phyloP scores from a whole-genome alignment of 352 stramenopile species.

The Phytophthora constricta region DNA sequence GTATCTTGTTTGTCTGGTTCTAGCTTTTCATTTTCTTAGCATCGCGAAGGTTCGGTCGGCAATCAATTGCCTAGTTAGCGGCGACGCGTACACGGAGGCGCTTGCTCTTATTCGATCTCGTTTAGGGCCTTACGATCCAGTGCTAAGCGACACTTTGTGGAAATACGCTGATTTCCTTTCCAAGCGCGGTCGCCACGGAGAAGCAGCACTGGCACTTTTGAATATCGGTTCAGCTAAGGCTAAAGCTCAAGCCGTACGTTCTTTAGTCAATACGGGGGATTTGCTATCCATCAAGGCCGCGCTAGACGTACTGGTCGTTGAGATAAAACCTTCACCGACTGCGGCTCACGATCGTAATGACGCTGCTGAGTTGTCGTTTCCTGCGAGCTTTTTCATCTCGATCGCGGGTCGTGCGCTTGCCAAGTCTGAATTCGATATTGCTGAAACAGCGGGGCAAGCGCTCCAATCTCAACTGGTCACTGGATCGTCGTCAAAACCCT shows the following conservation, averaged over 20 bases:
- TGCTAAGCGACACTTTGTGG: constrained; percentile 48
- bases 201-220: constrained; percentile 41
- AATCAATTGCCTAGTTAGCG: constrained; percentile 46
- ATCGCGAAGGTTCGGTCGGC: constrained; percentile 65
- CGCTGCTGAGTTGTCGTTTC: constrained; percentile 34
- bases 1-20: background rate
- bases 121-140: constrained; percentile 44
- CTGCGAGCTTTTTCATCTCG: constrained; percentile 47
- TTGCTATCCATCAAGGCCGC: constrained; percentile 34
- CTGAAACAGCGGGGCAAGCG: constrained; percentile 38
- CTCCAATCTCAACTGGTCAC: constrained; percentile 20
- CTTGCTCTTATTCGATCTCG: constrained; percentile 56
- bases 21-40: constrained; percentile 66
- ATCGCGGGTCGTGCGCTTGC: constrained; percentile 40
- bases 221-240: constrained; percentile 31
- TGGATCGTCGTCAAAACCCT: constrained; percentile 1
- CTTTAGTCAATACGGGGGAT: constrained; percentile 46
- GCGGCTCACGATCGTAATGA: background rate
- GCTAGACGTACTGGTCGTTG: constrained; percentile 36
- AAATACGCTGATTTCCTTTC: constrained; percentile 49
- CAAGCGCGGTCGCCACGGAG: constrained; percentile 34
- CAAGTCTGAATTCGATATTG: constrained; percentile 30
- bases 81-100: constrained; percentile 58
- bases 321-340: background rate
- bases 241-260: constrained; percentile 30